These are phyloP conservation scores for Aspergillus sparsus DNA, from an alignment of 495 filamentous ascomycete species.

Conservation along the genomic window DNA sequence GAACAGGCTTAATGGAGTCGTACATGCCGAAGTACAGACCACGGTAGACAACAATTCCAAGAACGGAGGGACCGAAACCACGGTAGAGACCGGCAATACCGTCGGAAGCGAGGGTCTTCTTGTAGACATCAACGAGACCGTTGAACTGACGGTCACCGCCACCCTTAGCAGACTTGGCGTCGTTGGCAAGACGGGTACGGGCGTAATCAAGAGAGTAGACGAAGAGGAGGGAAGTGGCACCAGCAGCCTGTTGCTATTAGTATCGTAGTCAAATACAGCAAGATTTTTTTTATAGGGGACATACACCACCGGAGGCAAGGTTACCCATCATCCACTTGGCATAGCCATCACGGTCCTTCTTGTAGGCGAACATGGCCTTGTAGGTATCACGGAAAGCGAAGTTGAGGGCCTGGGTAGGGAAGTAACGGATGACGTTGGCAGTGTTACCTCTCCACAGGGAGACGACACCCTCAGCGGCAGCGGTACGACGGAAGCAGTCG, in stretches of 20 bases:
- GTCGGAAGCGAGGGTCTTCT: conserved; percentile 98
- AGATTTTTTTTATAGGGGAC: conserved; percentile 33
- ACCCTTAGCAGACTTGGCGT: conserved; percentile 93
- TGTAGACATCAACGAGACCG: conserved; percentile 98
- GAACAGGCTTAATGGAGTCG: conserved; percentile 99
- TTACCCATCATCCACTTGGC: conserved; percentile 99
- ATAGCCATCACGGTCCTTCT: conserved; percentile 99
- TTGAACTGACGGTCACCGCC: conserved; percentile 99
- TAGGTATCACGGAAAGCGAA: conserved; percentile 99
- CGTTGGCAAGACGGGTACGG: conserved; percentile 99
- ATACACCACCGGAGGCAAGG: conserved; percentile 99
- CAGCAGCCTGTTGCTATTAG: conserved; percentile 71
- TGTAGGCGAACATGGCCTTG: conserved; percentile 99
- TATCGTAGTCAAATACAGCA: not conserved
- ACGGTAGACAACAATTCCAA: conserved; percentile 99
- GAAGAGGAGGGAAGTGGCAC: conserved; percentile 99
- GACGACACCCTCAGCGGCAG: conserved; percentile 72
- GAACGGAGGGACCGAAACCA: conserved; percentile 99
- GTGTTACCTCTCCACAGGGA: conserved; percentile 99
- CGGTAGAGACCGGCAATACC: conserved; percentile 99
- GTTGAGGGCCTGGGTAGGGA: conserved; percentile 99
- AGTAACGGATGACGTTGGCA: conserved; percentile 99
- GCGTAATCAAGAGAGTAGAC: conserved; percentile 99
- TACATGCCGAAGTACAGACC: conserved; percentile 99
- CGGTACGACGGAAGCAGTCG: conserved; percentile 94